Conservation (phyloP, 176 grass and related monocot genomes). For the Hordeum marinum region DNA sequence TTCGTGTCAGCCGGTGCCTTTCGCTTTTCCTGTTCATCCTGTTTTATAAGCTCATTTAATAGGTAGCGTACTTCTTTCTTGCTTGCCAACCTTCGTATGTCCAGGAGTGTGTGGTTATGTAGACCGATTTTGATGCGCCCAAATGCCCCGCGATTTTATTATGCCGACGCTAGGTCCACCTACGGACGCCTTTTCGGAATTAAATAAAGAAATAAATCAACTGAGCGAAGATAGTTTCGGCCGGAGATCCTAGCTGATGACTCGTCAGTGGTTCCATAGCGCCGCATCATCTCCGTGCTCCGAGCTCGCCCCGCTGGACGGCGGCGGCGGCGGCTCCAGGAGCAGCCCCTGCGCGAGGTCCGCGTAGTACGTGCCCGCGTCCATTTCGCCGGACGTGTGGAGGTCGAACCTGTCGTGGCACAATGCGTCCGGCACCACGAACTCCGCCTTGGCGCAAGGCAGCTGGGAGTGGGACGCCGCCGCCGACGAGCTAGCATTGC, state of each 20-base stretch:
- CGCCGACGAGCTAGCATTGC: slow-evolving; percentile 23
- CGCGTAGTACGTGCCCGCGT: slow-evolving; percentile 31
- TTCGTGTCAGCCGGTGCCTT: background rate
- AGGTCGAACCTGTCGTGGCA: background rate
- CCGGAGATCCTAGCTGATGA: too few relatives aligned
- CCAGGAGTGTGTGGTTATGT: background rate
- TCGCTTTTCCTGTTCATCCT: background rate
- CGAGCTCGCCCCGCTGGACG: slow-evolving; percentile 6
- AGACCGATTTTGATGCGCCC: background rate
- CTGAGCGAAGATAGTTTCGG: background rate
- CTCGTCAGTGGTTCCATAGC: slow-evolving; percentile 30
- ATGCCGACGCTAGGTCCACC: background rate
- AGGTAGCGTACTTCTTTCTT: too few relatives aligned
- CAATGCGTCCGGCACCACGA: background rate
- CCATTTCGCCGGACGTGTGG: slow-evolving; percentile 22
- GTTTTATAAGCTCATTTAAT: background rate
- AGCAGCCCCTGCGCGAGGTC: slow-evolving; percentile 50
- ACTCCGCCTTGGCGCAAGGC: background rate
- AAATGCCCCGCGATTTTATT: background rate
- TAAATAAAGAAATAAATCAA: background rate
- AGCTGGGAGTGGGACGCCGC: background rate
- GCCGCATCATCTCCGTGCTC: background rate
- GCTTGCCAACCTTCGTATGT: background rate
- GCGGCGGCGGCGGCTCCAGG: slow-evolving; percentile 35
- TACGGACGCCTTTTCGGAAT: background rate